Conservation (phyloP, 441 rosid species). For the Populus hybrid region DNA sequence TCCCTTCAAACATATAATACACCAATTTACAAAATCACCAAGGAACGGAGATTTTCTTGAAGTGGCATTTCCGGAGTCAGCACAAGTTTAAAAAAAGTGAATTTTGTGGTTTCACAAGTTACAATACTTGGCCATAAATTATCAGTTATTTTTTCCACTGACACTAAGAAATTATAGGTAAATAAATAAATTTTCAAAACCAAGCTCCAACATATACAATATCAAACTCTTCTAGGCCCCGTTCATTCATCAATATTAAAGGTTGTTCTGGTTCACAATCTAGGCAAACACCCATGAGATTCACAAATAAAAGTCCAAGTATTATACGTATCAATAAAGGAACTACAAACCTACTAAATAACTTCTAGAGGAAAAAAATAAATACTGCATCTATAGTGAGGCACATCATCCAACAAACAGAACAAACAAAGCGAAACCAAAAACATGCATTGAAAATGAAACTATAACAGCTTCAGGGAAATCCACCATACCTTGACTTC, state of each 20-base stretch:
- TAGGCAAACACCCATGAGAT: neutral
- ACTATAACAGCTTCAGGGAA: neutral
- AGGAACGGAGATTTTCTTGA: neutral
- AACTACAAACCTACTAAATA: neutral
- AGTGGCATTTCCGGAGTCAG: neutral
- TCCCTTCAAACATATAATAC: neutral
- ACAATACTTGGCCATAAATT: neutral
- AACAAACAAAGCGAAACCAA: constrained; percentile 5
- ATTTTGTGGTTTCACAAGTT: neutral
- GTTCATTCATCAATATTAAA: neutral
- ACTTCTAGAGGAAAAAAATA: neutral
- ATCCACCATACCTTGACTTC: constrained; percentile 83
- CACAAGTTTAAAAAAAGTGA: neutral
- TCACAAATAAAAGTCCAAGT: neutral
- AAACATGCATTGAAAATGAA: neutral
- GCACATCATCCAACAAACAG: neutral
- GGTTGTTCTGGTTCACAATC: neutral
- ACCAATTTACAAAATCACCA: neutral
- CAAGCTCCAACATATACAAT: neutral
- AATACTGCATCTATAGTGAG: neutral
- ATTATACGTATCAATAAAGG: constrained; percentile 3
- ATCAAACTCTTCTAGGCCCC: neutral
- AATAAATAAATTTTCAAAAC: neutral
- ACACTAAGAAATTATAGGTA: neutral
- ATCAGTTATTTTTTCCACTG: neutral